These are phyloP conservation scores for Leccinum arenicola DNA, from an alignment of 768 basidiomycete genomes.

Conservation along the genomic window DNA sequence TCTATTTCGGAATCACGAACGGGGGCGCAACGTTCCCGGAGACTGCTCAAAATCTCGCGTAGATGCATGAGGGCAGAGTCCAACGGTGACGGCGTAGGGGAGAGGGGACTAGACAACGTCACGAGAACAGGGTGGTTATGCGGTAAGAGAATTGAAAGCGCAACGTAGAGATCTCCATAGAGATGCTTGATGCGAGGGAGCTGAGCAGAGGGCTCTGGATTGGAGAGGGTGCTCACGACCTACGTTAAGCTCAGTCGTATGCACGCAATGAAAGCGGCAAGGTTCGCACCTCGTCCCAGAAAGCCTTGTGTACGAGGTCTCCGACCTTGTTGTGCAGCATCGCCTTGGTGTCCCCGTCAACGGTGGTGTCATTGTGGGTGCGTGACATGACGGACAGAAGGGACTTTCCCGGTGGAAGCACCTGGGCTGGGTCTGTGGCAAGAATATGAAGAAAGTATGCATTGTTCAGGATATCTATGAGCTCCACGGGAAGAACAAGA, in stretches of 20 bases:
- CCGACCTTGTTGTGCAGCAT: constrained; percentile 48
- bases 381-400: constrained; percentile 58
- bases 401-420: constrained; percentile 73
- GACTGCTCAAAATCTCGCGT: constrained; percentile 47
- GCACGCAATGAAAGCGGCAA: constrained; percentile 4
- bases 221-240: constrained; percentile 57
- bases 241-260: constrained; percentile 31
- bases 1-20: constrained; percentile 57
- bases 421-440: constrained; percentile 54
- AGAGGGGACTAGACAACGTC: constrained; percentile 53
- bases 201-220: constrained; percentile 56
- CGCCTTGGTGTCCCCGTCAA: constrained; percentile 19
- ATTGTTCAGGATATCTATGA: constrained; percentile 55
- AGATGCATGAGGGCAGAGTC: constrained; percentile 54
- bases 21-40: constrained; percentile 67
- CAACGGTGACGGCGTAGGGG: constrained; percentile 69
- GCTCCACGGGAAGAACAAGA: constrained; percentile 48
- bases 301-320: constrained; percentile 55
- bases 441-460: constrained; percentile 68
- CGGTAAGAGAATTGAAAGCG: constrained; percentile 59
- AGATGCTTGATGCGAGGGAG: constrained; percentile 55
- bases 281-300: constrained; percentile 68
- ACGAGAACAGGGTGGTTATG: constrained; percentile 46
- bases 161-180: constrained; percentile 50
- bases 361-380: constrained; percentile 11